These are phyloP conservation scores for Tagetes patula DNA, from an alignment of 129 eudicot species.

Conservation along the genomic window DNA sequence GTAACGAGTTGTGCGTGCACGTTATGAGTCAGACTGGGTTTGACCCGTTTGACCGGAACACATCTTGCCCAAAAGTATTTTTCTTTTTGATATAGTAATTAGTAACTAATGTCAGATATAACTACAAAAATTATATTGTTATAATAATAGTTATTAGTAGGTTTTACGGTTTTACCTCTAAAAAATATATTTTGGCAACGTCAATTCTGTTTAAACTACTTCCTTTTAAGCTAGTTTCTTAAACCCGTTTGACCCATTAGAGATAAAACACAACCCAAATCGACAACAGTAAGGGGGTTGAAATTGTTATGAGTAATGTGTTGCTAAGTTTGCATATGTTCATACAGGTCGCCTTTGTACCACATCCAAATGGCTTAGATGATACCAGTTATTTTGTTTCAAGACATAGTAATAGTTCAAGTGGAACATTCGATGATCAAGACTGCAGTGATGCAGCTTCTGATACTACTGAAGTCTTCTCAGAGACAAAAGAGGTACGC, in stretches of 20 bases:
- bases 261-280: neutral
- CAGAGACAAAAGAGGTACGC: conserved; percentile 64
- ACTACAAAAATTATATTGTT: neutral
- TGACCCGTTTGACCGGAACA: neutral
- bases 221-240: neutral
- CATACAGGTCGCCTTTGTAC: conserved; percentile 76
- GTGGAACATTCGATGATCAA: conserved; percentile 44
- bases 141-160: neutral
- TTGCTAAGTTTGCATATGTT: conserved; percentile 17
- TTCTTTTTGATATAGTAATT: neutral
- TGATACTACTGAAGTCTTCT: conserved; percentile 44
- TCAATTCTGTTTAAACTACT: neutral
- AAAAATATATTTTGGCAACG: neutral
- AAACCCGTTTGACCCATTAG: neutral
- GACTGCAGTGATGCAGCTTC: conserved; percentile 58
- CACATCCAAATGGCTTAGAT: conserved; percentile 68
- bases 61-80: neutral
- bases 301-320: neutral
- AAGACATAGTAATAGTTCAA: conserved; percentile 51
- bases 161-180: neutral
- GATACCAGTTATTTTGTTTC: conserved; percentile 88
- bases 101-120: neutral
- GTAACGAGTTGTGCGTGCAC: neutral
- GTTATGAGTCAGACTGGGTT: neutral
- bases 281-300: neutral